These are phyloP conservation scores for Lactifluus pinguis DNA, from an alignment of 768 basidiomycete genomes.

Conservation along the genomic window DNA sequence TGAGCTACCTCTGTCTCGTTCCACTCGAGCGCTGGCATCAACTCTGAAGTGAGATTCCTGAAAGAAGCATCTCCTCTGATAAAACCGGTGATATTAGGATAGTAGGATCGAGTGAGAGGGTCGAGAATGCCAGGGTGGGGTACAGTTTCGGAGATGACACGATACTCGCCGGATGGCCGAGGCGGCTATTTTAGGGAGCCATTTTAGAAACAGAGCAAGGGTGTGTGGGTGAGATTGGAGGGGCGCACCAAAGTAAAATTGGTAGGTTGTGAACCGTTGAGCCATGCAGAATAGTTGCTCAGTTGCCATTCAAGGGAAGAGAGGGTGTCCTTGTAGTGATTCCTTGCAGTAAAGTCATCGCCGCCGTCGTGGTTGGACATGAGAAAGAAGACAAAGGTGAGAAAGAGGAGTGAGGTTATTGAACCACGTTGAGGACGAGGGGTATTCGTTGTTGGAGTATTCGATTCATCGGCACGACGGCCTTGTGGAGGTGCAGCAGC, in stretches of 20 bases:
- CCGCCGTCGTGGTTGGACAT: slow-evolving; percentile 59
- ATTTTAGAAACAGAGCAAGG: slow-evolving; percentile 2
- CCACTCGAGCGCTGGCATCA: slow-evolving; percentile 33
- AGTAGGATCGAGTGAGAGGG: slow-evolving; percentile 47
- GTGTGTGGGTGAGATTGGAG: neutral
- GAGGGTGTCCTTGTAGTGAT: slow-evolving; percentile 60
- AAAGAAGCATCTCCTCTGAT: slow-evolving; percentile 53
- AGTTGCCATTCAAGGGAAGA: slow-evolving; percentile 47
- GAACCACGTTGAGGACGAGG: slow-evolving; percentile 43
- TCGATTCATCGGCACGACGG: slow-evolving; percentile 2
- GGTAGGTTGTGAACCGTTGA: slow-evolving; percentile 48
- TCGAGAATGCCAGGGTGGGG: slow-evolving; percentile 38
- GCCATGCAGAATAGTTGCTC: slow-evolving; percentile 69
- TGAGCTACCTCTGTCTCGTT: slow-evolving; percentile 44
- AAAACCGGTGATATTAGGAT: slow-evolving; percentile 71
- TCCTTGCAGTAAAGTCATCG: slow-evolving; percentile 55
- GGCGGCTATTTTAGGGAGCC: slow-evolving; percentile 34
- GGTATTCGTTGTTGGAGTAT: neutral
- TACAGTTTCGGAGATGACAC: slow-evolving; percentile 43
- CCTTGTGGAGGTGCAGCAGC: neutral
- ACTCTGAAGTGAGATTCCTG: slow-evolving; percentile 42
- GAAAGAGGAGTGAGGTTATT: slow-evolving; percentile 63
- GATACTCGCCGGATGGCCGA: slow-evolving; percentile 33
- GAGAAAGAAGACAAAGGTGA: slow-evolving; percentile 68
- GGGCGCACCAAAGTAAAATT: slow-evolving; percentile 55